phyloP scores from a whole-genome alignment of 257 asterid genomes.

The Solanum gracilifrons region DNA sequence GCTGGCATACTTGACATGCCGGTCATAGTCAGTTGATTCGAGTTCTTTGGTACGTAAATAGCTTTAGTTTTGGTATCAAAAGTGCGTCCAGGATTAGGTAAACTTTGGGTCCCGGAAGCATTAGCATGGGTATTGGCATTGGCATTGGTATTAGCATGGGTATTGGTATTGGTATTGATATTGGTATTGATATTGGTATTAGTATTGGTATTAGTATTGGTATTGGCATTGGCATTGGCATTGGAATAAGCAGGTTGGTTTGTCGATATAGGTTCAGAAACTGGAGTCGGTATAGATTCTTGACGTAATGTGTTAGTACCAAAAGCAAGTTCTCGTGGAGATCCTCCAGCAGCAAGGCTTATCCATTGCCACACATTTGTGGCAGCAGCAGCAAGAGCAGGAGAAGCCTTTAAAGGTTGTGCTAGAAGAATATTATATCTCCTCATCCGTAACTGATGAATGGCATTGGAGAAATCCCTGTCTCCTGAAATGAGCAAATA shows the following conservation, averaged over 20 bases:
- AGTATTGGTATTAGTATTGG: neutral
- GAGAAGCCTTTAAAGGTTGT: conserved; percentile 37
- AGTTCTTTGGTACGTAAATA: neutral
- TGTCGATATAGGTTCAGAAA: neutral
- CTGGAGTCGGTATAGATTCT: neutral
- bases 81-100: neutral
- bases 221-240: neutral
- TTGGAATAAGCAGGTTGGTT: neutral
- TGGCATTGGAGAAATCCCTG: conserved; percentile 45
- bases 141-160: neutral
- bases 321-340: conserved; percentile 8
- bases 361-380: conserved; percentile 47
- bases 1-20: conserved; percentile 10
- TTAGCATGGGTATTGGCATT: neutral
- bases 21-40: conserved; percentile 5
- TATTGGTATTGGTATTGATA: neutral
- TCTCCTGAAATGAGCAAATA: conserved; percentile 47
- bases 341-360: conserved; percentile 26
- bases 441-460: conserved; percentile 47
- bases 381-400: conserved; percentile 44
- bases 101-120: neutral
- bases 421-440: conserved; percentile 46
- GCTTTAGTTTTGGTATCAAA: neutral
- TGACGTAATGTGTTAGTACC: neutral
- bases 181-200: neutral